These are phyloP conservation scores for Ottelia alismoides DNA, from an alignment of 106 monocot species.

Conservation along the genomic window DNA sequence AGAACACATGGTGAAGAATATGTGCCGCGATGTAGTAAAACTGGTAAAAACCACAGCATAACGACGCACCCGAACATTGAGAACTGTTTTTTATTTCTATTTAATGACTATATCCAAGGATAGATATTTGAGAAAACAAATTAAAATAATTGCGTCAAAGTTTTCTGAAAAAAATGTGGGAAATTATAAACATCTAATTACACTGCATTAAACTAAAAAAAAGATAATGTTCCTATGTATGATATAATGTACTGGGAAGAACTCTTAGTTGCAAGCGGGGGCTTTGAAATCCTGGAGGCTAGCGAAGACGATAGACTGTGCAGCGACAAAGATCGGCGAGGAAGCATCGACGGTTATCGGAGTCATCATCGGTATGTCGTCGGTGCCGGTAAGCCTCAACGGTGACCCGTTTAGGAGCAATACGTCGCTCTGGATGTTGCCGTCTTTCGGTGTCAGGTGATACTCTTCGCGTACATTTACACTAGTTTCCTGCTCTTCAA, in stretches of 20 bases:
- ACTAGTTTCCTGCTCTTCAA: background rate
- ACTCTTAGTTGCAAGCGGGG: background rate
- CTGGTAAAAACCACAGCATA: too few species aligned
- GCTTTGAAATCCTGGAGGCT: background rate
- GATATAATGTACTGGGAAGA: background rate
- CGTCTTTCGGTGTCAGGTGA: slow-evolving; percentile 4
- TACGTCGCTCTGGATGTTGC: background rate
- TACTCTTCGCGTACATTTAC: background rate
- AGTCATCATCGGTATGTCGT: background rate
- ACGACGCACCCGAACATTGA: too few species aligned
- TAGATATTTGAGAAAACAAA: too few species aligned
- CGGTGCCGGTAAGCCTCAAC: background rate
- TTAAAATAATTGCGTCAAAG: too few species aligned
- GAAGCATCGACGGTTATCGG: background rate
- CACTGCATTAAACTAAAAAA: too few species aligned
- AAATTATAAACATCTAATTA: too few species aligned
- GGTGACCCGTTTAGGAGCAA: slow-evolving; percentile 4
- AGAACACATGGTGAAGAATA: too few species aligned
- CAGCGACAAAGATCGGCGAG: background rate
- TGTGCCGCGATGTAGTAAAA: too few species aligned
- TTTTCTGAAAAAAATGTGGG: too few species aligned
- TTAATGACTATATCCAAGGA: too few species aligned
- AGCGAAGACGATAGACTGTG: background rate
- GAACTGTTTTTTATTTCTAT: too few species aligned
- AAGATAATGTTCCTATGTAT: too few species aligned